Conservation (phyloP, 805 yeast genomes). For the Myxozyma nipponensis region DNA sequence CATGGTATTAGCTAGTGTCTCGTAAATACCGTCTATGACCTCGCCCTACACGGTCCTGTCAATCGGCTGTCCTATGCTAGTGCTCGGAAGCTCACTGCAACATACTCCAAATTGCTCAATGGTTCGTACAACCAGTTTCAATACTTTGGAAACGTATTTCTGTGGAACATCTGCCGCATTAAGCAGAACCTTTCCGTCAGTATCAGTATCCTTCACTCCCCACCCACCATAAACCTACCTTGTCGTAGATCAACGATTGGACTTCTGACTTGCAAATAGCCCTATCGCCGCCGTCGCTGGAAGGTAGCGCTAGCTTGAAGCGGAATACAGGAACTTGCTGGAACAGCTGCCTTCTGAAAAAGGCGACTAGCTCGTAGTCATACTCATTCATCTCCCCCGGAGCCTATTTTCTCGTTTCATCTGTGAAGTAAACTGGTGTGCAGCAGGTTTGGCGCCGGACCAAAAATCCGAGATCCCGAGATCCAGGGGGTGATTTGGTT, state of each 20-base stretch:
- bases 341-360: constrained; percentile 18
- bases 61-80: neutral
- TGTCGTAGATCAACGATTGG: constrained; percentile 6
- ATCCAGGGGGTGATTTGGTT: too few relatives aligned
- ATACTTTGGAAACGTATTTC: neutral
- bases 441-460: too few relatives aligned
- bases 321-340: constrained; percentile 15
- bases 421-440: too few relatives aligned
- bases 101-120: constrained; percentile 8
- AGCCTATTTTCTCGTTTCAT: too few relatives aligned
- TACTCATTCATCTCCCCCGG: neutral
- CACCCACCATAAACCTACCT: neutral
- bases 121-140: neutral
- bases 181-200: neutral
- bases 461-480: too few relatives aligned
- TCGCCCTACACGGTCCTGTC: constrained; percentile 2
- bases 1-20: constrained; percentile 4
- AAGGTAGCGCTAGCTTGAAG: constrained; percentile 10
- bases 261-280: constrained; percentile 11
- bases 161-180: neutral
- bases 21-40: constrained; percentile 10
- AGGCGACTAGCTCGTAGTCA: neutral
- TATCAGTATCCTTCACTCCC: neutral
- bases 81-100: neutral
- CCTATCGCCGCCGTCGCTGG: neutral